Conservation (phyloP, 495 filamentous ascomycete genomes). For the Thozetella sp. region DNA sequence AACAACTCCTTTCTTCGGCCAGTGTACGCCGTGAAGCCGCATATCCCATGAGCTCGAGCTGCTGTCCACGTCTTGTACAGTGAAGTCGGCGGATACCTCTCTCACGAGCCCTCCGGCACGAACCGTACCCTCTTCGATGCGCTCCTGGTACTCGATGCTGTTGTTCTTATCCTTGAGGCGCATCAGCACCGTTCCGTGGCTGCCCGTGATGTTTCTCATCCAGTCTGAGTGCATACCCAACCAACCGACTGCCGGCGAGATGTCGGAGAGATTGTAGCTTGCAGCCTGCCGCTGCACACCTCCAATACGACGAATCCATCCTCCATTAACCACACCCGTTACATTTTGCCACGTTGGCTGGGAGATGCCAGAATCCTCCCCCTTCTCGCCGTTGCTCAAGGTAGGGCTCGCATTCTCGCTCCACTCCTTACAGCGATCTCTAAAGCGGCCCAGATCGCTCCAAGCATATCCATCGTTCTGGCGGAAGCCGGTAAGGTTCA, state of each 20-base stretch:
- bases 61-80: conserved; percentile 69
- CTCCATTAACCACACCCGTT: conserved; percentile 73
- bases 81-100: conserved; percentile 64
- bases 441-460: conserved; percentile 57
- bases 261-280: conserved; percentile 48
- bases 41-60: conserved; percentile 74
- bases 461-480: conserved; percentile 75
- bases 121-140: conserved; percentile 7
- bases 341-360: conserved; percentile 74
- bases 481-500: conserved; percentile 78
- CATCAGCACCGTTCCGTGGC: conserved; percentile 52
- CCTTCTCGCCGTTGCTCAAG: conserved; percentile 18
- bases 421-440: conserved; percentile 43
- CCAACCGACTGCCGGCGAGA: conserved; percentile 43
- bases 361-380: conserved; percentile 39
- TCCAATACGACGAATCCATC: conserved; percentile 67
- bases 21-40: conserved; percentile 80
- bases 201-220: conserved; percentile 69
- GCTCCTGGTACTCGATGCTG: conserved; percentile 37
- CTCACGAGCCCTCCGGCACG: conserved; percentile 37
- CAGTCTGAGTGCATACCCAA: conserved; percentile 48
- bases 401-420: conserved; percentile 36
- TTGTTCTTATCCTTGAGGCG: conserved; percentile 53
- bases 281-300: conserved; percentile 28
- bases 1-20: conserved; percentile 71